These are phyloP conservation scores for Bolboschoenoplectus hybrid DNA, from an alignment of 202 grass and related monocot species.

Conservation along the genomic window DNA sequence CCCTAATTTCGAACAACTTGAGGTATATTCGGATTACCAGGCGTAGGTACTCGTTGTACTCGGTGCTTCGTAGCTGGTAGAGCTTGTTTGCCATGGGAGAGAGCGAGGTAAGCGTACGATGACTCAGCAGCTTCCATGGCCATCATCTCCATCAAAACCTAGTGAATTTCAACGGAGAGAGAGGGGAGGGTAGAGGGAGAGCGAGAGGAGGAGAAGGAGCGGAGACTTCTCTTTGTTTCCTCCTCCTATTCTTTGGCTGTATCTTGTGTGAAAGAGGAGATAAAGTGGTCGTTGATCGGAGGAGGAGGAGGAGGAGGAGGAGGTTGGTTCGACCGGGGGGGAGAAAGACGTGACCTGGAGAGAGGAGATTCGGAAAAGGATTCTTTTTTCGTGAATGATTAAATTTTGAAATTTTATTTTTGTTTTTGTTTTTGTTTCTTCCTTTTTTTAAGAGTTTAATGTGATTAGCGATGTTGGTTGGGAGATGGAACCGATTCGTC, in stretches of 20 bases:
- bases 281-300: not conserved
- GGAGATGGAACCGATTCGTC: not conserved
- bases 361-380: constrained; percentile 30
- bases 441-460: not conserved
- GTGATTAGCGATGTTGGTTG: not conserved
- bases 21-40: not conserved
- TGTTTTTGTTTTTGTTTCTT: not conserved
- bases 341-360: not conserved
- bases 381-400: constrained; percentile 25
- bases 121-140: constrained; percentile 38
- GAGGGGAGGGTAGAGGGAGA: not conserved
- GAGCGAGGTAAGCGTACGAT: not conserved
- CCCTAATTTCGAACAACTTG: constrained; percentile 26
- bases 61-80: constrained; percentile 29
- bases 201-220: not conserved
- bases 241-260: not conserved
- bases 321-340: constrained; percentile 5
- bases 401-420: not conserved
- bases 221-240: not conserved
- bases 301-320: constrained; percentile 25
- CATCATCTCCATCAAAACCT: constrained; percentile 42
- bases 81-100: constrained; percentile 25
- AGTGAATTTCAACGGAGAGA: constrained; percentile 21
- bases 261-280: not conserved
- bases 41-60: constrained; percentile 23